Evolutionary conservation across 73 alveolate genomes (phyloP).

Genomic region (Paramecium sexaurelia): DNA sequence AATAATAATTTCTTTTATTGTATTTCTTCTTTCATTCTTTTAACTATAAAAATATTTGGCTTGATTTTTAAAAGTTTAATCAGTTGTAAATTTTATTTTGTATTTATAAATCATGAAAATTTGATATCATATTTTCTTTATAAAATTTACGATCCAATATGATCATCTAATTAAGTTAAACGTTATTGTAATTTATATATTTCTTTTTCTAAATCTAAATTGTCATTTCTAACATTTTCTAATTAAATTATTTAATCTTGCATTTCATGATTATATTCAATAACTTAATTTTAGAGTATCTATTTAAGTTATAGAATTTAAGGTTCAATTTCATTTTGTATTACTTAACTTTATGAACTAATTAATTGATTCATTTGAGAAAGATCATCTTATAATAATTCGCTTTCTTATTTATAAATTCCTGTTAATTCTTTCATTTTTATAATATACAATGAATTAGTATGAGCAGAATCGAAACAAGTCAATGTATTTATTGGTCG

Average conservation of each 20-base stretch:
- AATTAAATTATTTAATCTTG: neutral
- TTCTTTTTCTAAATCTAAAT: neutral
- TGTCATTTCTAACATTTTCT: neutral
- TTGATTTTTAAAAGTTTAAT: no score
- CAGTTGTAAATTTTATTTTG: neutral
- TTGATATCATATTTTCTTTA: neutral
- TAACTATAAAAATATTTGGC: no score
- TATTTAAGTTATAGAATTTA: neutral
- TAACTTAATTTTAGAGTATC: neutral
- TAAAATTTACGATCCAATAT: neutral
- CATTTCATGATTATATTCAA: constrained; percentile 4
- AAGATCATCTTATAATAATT: neutral
- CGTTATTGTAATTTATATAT: neutral
- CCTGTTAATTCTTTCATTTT: constrained; percentile 22
- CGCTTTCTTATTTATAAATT: neutral
- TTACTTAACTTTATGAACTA: neutral
- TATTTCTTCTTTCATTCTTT: no score
- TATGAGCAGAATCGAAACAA: neutral
- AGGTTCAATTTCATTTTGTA: neutral
- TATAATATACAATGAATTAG: neutral
- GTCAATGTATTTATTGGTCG: constrained; percentile 10
- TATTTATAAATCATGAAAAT: neutral
- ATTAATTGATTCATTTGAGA: neutral
- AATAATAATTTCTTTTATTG: no score
- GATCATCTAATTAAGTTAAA: neutral